Evolutionary conservation across 176 grass and related monocot species (phyloP).

Genomic region (Musa beccarii): DNA sequence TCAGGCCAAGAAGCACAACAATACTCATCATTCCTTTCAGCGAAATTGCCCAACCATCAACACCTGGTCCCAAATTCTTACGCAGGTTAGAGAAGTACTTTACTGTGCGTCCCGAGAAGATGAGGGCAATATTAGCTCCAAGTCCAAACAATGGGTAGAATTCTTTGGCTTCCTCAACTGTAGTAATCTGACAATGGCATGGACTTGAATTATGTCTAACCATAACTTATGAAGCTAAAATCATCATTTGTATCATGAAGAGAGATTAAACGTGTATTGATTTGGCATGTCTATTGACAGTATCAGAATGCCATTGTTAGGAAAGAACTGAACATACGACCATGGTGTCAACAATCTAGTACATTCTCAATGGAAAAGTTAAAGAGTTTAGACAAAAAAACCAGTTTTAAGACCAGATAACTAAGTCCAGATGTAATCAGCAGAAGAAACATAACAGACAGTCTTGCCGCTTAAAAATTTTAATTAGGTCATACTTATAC

Average conservation of each 20-base stretch:
- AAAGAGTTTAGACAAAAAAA: too few species aligned
- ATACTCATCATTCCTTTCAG: constrained; percentile 99
- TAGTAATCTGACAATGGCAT: constrained; percentile 63
- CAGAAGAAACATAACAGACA: neutral
- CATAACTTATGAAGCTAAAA: neutral
- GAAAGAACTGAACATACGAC: neutral
- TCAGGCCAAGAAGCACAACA: constrained; percentile 66
- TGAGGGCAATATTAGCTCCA: constrained; percentile 86
- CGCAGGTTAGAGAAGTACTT: constrained; percentile 98
- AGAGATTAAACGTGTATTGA: neutral
- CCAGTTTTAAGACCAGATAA: neutral
- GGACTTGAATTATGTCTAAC: neutral
- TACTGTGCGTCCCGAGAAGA: constrained; percentile 89
- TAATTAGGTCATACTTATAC: neutral
- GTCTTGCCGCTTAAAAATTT: neutral
- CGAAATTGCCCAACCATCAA: constrained; percentile 92
- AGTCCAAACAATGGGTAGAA: constrained; percentile 94
- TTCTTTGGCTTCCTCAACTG: constrained; percentile 95
- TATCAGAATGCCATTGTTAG: neutral
- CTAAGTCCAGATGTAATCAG: neutral
- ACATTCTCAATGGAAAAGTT: too few species aligned
- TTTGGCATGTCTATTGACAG: neutral
- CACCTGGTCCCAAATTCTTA: constrained; percentile 72
- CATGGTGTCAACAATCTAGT: too few species aligned
- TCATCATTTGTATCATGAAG: neutral